Percentiles rank a stretch among this genome's conserved stretches.
Conservation (phyloP, 164 flowering plant species). For the Cinnamomum chago region DNA sequence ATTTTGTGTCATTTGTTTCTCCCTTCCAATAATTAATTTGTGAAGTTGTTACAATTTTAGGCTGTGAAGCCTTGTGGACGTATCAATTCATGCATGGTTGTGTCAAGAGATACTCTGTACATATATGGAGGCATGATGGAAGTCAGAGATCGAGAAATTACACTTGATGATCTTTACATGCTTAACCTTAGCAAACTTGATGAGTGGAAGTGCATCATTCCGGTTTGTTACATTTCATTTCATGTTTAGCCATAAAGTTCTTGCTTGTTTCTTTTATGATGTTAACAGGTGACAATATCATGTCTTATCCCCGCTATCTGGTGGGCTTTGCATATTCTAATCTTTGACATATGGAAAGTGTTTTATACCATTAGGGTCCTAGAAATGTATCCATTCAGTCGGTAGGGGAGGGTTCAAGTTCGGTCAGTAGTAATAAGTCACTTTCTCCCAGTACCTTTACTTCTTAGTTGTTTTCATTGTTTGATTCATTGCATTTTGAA, state of each 20-base stretch:
- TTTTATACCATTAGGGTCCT: too few species aligned
- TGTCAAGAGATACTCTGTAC: slow-evolving; percentile 79
- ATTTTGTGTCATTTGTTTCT: not conserved
- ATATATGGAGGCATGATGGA: slow-evolving; percentile 98
- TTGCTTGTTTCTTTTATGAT: too few species aligned
- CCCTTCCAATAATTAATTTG: slow-evolving; percentile 7
- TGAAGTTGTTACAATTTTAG: slow-evolving; percentile 29
- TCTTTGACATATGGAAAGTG: too few species aligned
- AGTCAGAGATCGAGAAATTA: slow-evolving; percentile 78
- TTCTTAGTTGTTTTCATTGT: too few species aligned
- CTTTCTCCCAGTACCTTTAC: too few species aligned
- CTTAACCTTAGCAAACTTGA: slow-evolving; percentile 97
- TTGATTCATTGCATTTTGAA: too few species aligned
- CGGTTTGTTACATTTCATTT: slow-evolving; percentile 46
- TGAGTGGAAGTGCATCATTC: slow-evolving; percentile 96
- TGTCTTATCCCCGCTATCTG: not conserved
- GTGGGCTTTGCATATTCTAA: too few species aligned
- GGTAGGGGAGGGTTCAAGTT: too few species aligned
- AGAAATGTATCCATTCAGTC: too few species aligned
- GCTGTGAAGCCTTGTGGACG: slow-evolving; percentile 93
- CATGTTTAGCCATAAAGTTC: not conserved
- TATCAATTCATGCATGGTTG: slow-evolving; percentile 80
- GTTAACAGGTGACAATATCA: not conserved
- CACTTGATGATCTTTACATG: slow-evolving; percentile 84
- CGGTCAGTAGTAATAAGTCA: too few species aligned